Conservation (phyloP, 192 early-diverging fungal genomes). For the Entomortierella lignicola region DNA sequence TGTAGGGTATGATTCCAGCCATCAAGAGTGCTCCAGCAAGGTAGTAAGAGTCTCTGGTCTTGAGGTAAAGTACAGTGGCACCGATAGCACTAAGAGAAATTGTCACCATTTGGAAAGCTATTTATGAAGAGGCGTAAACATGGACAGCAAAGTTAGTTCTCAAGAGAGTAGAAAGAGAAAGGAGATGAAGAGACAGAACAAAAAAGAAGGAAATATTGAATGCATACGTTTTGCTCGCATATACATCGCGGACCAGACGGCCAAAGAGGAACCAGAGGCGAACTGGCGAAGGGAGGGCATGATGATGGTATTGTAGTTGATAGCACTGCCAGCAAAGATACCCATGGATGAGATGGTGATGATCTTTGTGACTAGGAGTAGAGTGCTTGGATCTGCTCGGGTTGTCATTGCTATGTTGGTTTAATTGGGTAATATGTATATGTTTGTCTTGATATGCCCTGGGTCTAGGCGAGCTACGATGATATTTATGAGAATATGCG, state of each 20-base stretch:
- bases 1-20: constrained; percentile 21
- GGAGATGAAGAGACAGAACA: not conserved
- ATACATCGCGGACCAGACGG: constrained; percentile 47
- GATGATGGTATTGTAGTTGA: constrained; percentile 28
- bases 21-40: constrained; percentile 22
- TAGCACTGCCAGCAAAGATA: constrained; percentile 34
- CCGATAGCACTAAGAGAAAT: constrained; percentile 19
- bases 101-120: constrained; percentile 30
- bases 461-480: no score
- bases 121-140: not conserved
- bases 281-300: constrained; percentile 44
- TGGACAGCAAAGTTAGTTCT: no score
- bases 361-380: constrained; percentile 36
- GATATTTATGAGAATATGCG: no score
- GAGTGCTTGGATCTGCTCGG: constrained; percentile 15
- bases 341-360: constrained; percentile 41
- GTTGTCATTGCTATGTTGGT: constrained; percentile 6
- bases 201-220: not conserved
- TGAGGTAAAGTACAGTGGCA: constrained; percentile 16
- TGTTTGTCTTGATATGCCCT: not conserved
- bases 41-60: constrained; percentile 30
- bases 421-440: not conserved
- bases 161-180: not conserved
- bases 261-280: constrained; percentile 34
- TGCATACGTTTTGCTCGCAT: constrained; percentile 30